Conservation (phyloP, 2,329 filamentous ascomycete genomes). For the Blastomyces silverae region DNA sequence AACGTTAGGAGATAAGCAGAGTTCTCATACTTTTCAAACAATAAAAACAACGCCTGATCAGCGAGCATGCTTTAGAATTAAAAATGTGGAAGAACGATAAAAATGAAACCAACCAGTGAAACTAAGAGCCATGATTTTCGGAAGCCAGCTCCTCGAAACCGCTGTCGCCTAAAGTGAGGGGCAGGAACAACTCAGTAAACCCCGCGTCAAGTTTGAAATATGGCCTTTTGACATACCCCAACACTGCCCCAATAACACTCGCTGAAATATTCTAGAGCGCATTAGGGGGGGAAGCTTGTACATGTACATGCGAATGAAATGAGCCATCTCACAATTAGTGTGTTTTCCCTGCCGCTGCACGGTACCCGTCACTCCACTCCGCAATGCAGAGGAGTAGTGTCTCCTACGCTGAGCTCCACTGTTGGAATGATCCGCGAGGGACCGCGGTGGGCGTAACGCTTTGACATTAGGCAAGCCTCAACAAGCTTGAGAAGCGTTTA, state of each 20-base stretch:
- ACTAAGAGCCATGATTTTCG: neutral
- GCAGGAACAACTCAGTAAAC: neutral
- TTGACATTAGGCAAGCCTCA: neutral
- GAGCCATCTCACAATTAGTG: neutral
- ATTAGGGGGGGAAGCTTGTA: neutral
- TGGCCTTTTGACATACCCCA: neutral
- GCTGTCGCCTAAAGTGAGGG: neutral
- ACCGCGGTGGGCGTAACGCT: neutral
- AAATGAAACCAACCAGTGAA: neutral
- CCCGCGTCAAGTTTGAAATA: neutral
- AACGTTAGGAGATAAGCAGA: neutral
- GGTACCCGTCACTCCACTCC: neutral
- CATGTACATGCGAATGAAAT: neutral
- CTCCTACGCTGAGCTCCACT: neutral
- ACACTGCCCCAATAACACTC: neutral
- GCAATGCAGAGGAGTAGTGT: neutral
- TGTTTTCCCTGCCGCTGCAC: neutral
- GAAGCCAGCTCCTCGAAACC: neutral
- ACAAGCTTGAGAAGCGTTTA: neutral
- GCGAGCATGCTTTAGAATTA: neutral
- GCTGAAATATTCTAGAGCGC: neutral
- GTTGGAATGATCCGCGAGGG: neutral
- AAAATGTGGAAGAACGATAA: neutral
- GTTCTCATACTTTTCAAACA: neutral
- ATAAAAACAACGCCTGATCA: neutral